Evolutionary conservation across 106 monocot genomes (phyloP), one percentile per base, ranked within the genome.

Genomic region (Dioscorea dumetorum): DNA sequence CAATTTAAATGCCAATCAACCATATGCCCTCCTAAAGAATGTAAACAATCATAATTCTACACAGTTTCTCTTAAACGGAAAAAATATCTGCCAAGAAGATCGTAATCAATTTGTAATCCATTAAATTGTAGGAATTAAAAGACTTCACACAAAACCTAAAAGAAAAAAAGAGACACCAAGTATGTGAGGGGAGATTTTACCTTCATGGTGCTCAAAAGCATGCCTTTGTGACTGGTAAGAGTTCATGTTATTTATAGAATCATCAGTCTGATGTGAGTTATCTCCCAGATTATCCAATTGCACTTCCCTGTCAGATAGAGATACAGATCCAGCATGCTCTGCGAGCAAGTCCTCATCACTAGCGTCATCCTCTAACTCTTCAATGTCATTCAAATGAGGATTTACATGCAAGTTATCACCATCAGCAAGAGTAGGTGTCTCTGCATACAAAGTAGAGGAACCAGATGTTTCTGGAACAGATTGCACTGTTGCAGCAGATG

Each of bases 181-280:
- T 28, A 28, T 28, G 28, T 28, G 3, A 28, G 28, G 28, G 28
- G 41, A 41, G 10, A 41, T 41, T 20, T 62, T 82, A 95, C 95
- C 91, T 78, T 90, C 79, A 66, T 78, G 67, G 58, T 74, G 74
- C 35, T 88, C 86, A 84, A 82, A 82, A 61, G 57, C 53, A 67
- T 79, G 79, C 31, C 62, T 73, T 67, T 90, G 84, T 60, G 84
- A 64, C 62, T 76, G 73, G 60, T 73, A 87, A 19, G 78, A 60
- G 67, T 33, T 66, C 12, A 72, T 57, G 32, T 66, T 81, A 16
- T 75, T 56, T 31, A 63, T 54, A 63, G 78, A 73, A 34, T 50
- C 78, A 28, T 80, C 85, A 59, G 79, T 70, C 49, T 73, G 24
- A 54, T 67, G 13, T n/a, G 64, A 50, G 75, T 57, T 24, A 58